A percentile compares a stretch with the other conserved stretches of the same genome.
These are phyloP conservation scores for Tuctoria greenei DNA, from an alignment of 176 grass and related monocot species.

Conservation along the genomic window DNA sequence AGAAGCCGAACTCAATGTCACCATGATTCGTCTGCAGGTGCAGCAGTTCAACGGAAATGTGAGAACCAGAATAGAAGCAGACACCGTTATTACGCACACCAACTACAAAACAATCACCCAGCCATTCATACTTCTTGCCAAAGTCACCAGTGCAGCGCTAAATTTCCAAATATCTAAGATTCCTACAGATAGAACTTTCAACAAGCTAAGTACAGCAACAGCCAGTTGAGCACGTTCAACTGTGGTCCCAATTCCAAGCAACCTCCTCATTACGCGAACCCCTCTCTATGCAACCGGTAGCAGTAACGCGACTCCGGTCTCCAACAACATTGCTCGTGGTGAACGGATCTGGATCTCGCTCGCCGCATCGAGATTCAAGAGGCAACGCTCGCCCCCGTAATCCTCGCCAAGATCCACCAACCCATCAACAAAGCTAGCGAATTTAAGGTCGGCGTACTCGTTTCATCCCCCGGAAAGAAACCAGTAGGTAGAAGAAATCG, in stretches of 20 bases:
- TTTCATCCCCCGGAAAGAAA: background rate
- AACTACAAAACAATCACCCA: background rate
- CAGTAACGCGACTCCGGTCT: background rate
- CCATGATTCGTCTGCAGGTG: slow-evolving; percentile 75
- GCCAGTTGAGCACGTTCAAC: background rate
- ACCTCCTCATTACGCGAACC: background rate
- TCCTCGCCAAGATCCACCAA: slow-evolving; percentile 22
- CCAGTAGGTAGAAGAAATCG: background rate
- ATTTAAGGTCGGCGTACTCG: background rate
- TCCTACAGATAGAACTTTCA: background rate
- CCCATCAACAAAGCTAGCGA: background rate
- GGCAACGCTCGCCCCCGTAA: background rate
- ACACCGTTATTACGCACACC: background rate
- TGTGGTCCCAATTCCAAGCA: background rate
- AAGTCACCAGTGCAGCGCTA: background rate
- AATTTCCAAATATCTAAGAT: background rate
- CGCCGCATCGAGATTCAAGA: background rate
- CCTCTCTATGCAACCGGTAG: background rate
- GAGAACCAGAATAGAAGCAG: slow-evolving; percentile 13
- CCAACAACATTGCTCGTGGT: background rate
- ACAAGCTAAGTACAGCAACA: too few relatives aligned
- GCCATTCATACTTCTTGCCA: background rate
- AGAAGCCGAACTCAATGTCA: slow-evolving; percentile 94
- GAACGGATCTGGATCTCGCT: background rate
- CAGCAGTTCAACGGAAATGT: slow-evolving; percentile 35